Conservation (phyloP, 495 filamentous ascomycete species). For the Penicillium pulvis region DNA sequence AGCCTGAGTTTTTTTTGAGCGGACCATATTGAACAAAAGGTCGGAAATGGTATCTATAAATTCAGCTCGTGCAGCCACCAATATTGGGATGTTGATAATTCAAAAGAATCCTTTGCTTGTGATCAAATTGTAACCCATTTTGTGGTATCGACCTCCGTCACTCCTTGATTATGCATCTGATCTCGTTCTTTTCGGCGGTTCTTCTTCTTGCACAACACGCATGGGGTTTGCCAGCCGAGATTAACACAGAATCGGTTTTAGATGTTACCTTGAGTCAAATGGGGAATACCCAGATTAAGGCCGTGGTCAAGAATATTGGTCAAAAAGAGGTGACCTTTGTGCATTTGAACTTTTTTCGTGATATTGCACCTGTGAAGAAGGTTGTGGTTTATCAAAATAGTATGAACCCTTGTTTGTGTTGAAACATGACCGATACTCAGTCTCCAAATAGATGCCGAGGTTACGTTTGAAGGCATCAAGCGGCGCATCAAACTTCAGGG, state of each 20-base stretch:
- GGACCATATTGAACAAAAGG: not conserved
- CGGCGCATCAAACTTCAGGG: constrained; percentile 46
- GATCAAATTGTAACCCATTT: not conserved
- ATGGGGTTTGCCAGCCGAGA: constrained; percentile 41
- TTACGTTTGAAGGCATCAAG: constrained; percentile 61
- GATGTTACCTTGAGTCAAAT: constrained; percentile 55
- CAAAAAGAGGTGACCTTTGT: constrained; percentile 56
- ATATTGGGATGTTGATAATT: not conserved
- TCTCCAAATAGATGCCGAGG: constrained; percentile 39
- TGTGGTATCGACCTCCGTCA: not conserved
- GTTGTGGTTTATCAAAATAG: constrained; percentile 55
- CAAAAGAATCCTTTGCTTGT: not conserved
- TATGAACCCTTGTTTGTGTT: constrained; percentile 28
- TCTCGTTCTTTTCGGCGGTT: constrained; percentile 23
- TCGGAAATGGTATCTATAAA: not conserved
- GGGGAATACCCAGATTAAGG: constrained; percentile 59
- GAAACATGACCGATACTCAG: not conserved
- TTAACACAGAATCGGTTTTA: constrained; percentile 45
- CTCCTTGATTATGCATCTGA: constrained; percentile 22
- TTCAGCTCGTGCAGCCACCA: not conserved
- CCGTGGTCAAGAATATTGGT: constrained; percentile 62
- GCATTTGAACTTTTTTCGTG: constrained; percentile 64
- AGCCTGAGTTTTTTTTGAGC: not conserved
- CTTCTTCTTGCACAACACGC: constrained; percentile 49
- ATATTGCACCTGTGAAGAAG: constrained; percentile 61